Evolutionary conservation across 1,139 yeast species (phyloP).

Genomic region (Sugiyamaella sp.): DNA sequence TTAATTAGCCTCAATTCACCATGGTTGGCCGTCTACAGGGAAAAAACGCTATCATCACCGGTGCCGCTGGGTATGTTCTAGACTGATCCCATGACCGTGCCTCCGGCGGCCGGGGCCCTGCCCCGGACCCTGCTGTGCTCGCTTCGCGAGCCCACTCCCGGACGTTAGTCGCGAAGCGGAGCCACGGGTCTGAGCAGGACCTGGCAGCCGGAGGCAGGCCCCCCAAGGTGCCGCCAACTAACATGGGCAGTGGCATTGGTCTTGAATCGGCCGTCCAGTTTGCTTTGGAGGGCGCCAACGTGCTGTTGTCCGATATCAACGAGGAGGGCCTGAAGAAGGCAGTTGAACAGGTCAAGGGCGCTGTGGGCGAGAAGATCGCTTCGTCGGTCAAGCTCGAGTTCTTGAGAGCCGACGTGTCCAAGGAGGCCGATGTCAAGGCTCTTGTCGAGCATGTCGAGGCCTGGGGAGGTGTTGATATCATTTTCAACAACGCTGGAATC

Average conservation of each 20-base stretch:
- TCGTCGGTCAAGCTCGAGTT: slow-evolving; percentile 34
- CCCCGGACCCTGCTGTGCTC: not conserved
- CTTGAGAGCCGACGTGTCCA: slow-evolving; percentile 42
- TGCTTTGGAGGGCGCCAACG: slow-evolving; percentile 49
- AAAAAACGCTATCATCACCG: slow-evolving; percentile 60
- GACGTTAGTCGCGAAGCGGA: not conserved
- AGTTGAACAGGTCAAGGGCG: slow-evolving; percentile 35
- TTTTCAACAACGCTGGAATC: slow-evolving; percentile 77
- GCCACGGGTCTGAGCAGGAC: slow-evolving; percentile 3
- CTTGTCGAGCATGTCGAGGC: slow-evolving; percentile 42
- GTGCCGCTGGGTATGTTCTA: slow-evolving; percentile 58
- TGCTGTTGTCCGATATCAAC: slow-evolving; percentile 64
- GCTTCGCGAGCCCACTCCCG: not conserved
- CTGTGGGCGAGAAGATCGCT: slow-evolving; percentile 29
- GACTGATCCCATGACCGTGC: no score
- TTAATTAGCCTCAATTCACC: slow-evolving; percentile 10
- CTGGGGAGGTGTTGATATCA: slow-evolving; percentile 62
- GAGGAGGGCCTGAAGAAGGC: slow-evolving; percentile 40
- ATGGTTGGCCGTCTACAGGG: slow-evolving; percentile 52
- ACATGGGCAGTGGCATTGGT: slow-evolving; percentile 44
- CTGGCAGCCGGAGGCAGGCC: not conserved
- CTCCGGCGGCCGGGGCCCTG: not conserved
- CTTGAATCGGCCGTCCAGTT: slow-evolving; percentile 46
- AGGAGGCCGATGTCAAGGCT: slow-evolving; percentile 42
- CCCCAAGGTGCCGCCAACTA: slow-evolving; percentile 37